These are phyloP conservation scores for Sphagnum magellanicum DNA, from an alignment of 228 moss, liverwort and hornwort genomes.

Conservation along the genomic window DNA sequence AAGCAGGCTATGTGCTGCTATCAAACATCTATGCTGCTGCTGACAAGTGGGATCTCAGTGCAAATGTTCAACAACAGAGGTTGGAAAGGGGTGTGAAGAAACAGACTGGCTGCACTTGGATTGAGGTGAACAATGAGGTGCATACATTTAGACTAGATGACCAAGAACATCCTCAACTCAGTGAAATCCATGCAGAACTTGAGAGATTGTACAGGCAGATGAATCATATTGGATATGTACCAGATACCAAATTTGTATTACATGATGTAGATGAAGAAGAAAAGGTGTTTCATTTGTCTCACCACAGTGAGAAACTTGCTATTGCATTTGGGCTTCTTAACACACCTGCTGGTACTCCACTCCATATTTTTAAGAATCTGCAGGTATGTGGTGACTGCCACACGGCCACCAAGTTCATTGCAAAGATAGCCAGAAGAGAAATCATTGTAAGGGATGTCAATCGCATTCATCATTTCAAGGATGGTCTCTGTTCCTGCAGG, in stretches of 20 bases:
- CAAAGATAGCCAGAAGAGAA: constrained; percentile 5
- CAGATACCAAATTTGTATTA: not conserved
- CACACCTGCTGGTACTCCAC: constrained; percentile 10
- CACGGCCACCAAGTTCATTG: constrained; percentile 11
- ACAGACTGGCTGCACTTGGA: constrained; percentile 10
- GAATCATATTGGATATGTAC: constrained; percentile 8
- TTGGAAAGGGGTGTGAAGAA: constrained; percentile 1
- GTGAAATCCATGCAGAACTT: constrained; percentile 5
- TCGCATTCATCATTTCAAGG: constrained; percentile 8
- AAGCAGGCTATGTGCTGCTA: not conserved
- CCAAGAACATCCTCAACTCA: constrained; percentile 1
- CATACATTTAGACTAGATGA: constrained; percentile 18
- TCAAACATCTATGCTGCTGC: constrained; percentile 1
- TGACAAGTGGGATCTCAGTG: not conserved
- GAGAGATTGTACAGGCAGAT: constrained; percentile 6
- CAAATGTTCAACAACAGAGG: constrained; percentile 1
- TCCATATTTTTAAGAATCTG: constrained; percentile 9
- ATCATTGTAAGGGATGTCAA: constrained; percentile 10
- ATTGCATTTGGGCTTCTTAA: constrained; percentile 15
- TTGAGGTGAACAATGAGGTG: constrained; percentile 18
- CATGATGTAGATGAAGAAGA: constrained; percentile 3
- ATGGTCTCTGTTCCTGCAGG: constrained; percentile 2
- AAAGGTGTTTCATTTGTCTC: not conserved
- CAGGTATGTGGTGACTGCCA: constrained; percentile 12
- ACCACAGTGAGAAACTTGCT: constrained; percentile 18